Base-by-base conservation (phyloP, 1,284 basidiomycete species). In the Bjerkandera adusta region DNA sequence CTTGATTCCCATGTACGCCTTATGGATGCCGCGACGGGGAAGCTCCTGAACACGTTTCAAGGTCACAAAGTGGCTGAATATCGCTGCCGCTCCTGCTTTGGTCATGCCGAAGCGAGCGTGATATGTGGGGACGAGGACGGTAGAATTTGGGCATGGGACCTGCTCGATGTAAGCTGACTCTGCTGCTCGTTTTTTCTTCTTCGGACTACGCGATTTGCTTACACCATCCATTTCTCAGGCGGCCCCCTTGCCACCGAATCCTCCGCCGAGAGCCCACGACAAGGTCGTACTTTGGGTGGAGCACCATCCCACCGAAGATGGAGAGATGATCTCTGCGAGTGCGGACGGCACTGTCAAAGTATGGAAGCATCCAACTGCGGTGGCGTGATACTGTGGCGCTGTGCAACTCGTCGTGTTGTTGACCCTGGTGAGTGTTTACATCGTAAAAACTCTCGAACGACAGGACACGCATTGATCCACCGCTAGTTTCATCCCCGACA, bases 271-370 rank as follows among this genome's bases (percentile, higher is more conserved):
- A 61, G 79, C 81, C 2, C 93, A 97, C 62, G 73, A 83, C 38
- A 92, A 89, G 63, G 78, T 90, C 20, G 83, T 98, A 35, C 89
- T 92, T 12, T 97, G 93, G 90, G 85, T 91, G 1, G 92, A 96
- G 64, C 79, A 89, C 54, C 87, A 93, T 67, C 92, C 91, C 3
- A 78, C 73, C n/a, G 85, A 90, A 48, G 75, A 81, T 1, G 79
- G 81, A 26, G 89, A 95, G 64, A 78, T 96, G 76, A 71, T 94
- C 40, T 95, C 92, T 7, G 83, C 91, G 2, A 91, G 90, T 56
- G 88, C 88, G 13, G 94, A 94, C 65, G 91, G 91, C 16, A 83
- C 80, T 1, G 85, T 85, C 45, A 92, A 91, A 62, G 79, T 93
- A 10, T 94, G 91, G 91, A 71, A 76, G 53, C 65, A 73, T 53